Evolutionary conservation across 805 yeast genomes (phyloP).

Genomic region (Candida gorgasii): DNA sequence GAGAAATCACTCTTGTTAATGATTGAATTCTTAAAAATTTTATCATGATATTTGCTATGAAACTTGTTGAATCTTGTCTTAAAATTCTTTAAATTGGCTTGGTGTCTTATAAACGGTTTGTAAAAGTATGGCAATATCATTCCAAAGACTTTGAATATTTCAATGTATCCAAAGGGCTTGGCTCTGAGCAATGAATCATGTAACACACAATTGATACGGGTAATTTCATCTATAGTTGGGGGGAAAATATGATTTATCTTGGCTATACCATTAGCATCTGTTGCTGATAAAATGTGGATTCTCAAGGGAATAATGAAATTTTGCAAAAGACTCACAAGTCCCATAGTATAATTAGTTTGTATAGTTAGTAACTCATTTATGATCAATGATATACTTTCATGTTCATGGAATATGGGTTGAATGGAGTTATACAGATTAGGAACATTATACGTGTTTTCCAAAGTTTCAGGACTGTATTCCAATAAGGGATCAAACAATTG

Average conservation of each 20-base stretch:
- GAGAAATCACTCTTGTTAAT: conserved; percentile 33
- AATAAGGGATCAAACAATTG: conserved; percentile 85
- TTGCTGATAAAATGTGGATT: conserved; percentile 59
- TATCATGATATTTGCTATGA: conserved; percentile 26
- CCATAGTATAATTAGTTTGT: conserved; percentile 74
- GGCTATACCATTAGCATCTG: conserved; percentile 56
- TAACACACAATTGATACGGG: conserved; percentile 83
- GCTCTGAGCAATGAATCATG: conserved; percentile 74
- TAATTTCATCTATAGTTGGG: conserved; percentile 92
- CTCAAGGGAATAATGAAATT: conserved; percentile 78
- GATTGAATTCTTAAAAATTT: conserved; percentile 27
- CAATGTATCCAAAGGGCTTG: conserved; percentile 66
- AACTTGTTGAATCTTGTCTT: conserved; percentile 50
- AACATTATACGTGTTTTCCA: conserved; percentile 68
- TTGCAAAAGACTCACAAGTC: conserved; percentile 72
- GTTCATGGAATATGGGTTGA: conserved; percentile 17
- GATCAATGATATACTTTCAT: conserved; percentile 48
- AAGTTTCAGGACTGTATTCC: conserved; percentile 89
- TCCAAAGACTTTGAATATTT: conserved; percentile 78
- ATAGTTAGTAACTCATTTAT: conserved; percentile 66
- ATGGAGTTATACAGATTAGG: conserved; percentile 40
- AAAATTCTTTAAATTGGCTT: conserved; percentile 81
- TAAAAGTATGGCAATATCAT: conserved; percentile 85
- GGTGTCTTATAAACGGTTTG: conserved; percentile 90
- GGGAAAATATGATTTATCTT: conserved; percentile 82